These are phyloP conservation scores for Phytophthora megakarya DNA, from an alignment of 352 stramenopile genomes.

Conservation along the genomic window DNA sequence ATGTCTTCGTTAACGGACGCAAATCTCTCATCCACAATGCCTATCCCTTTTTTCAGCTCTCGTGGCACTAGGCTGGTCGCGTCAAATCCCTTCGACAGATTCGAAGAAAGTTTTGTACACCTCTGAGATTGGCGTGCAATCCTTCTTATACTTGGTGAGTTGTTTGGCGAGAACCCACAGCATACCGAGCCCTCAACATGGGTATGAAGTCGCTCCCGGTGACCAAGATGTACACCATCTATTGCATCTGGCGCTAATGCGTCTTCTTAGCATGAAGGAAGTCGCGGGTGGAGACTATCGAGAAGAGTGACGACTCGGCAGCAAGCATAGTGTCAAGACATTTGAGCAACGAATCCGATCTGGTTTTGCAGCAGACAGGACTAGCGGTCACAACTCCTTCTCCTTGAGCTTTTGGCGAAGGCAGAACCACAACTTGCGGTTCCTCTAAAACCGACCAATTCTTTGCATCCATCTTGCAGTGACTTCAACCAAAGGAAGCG, in stretches of 20 bases:
- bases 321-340: not conserved
- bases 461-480: conserved; percentile 3
- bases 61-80: not conserved
- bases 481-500: not conserved
- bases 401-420: not conserved
- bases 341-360: no score
- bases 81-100: no score
- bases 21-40: not conserved
- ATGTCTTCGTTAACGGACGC: not conserved
- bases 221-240: not conserved
- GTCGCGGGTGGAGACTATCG: not conserved
- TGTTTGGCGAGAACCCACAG: not conserved
- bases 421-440: conserved; percentile 1
- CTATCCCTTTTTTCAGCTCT: not conserved
- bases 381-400: no score
- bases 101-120: not conserved
- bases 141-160: not conserved
- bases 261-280: not conserved
- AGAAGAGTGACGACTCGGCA: not conserved
- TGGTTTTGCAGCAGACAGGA: not conserved
- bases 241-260: not conserved
- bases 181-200: not conserved
- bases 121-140: not conserved
- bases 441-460: conserved; percentile 1
- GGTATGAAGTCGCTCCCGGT: not conserved